Base-by-base conservation (phyloP, 1,139 yeast species). In the Kluyveromyces sp. region DNA sequence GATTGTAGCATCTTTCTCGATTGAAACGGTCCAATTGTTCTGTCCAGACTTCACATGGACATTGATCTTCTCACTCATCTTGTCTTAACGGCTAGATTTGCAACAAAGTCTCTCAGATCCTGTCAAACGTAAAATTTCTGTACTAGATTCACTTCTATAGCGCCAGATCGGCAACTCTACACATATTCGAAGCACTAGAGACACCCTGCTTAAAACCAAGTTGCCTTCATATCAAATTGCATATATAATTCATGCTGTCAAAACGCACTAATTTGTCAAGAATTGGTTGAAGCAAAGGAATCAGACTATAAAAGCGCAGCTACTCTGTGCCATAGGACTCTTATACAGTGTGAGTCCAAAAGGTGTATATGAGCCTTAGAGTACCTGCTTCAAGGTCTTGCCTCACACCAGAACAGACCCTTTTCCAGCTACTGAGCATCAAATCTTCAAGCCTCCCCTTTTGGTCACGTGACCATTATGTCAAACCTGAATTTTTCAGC, bases 11-110 rank as follows among this genome's bases (percentile, higher is more conserved):
- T 73, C 55, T 0, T 78, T 66, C 20, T 75, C 70, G 33, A 84
- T 73, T 6, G 71, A 60, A 44, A 88, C 72, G 45, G 81, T 79
- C 69, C 82, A 82, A 66, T 84, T 86, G 65, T 81, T 76, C 61
- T 85, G 95, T 18, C 92, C 92, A 9, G 92, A 64, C 38, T 61
- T 61, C 18, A 61, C 47, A 45, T 58, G 57, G 26, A 61, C 49
- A 11, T 52, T 53, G 39, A 60, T 56, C 19, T 54, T 36, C 63
- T 58, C 58, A 20, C 34, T 30, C 33, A 30, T 30, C 26, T 22
- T 22, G 26, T 22, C 26, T 22, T n/a, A n/a, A n/a, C n/a, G n/a
- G n/a, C n/a, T n/a, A n/a, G n/a, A n/a, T n/a, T n/a, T n/a, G n/a
- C n/a, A n/a, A n/a, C n/a, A n/a, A n/a, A n/a, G n/a, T n/a, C n/a